These are phyloP conservation scores for Ascochyta pisi DNA, from an alignment of 2,329 filamentous ascomycete genomes.

Conservation along the genomic window DNA sequence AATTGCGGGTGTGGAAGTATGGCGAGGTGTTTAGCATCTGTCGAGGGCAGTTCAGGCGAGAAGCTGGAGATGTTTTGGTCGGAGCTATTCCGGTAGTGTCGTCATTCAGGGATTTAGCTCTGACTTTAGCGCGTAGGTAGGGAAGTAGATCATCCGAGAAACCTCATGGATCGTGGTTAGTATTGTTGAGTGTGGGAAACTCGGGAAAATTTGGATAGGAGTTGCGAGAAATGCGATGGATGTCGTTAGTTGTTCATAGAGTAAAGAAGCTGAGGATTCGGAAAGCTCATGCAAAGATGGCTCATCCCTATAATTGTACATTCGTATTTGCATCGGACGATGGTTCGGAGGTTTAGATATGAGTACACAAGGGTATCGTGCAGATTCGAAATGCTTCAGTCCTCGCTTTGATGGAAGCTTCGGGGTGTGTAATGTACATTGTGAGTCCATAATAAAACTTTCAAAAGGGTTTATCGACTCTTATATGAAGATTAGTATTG, in stretches of 20 bases:
- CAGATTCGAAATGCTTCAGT: not conserved
- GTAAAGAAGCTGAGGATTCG: no score
- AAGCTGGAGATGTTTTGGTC: conserved; percentile 2
- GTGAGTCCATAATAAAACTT: not conserved
- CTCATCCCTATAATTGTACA: no score
- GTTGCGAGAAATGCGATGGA: no score
- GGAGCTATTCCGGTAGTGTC: conserved; percentile 16
- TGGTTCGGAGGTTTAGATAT: not conserved
- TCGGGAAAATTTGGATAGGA: no score
- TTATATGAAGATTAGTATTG: not conserved
- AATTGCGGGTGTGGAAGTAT: not conserved
- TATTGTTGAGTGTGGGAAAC: no score
- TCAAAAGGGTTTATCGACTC: not conserved
- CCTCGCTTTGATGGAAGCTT: not conserved
- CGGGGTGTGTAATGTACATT: conserved; percentile 1
- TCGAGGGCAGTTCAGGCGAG: not conserved
- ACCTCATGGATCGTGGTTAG: not conserved
- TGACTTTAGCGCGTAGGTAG: conserved; percentile 9
- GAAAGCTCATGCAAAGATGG: no score
- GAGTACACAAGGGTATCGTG: conserved; percentile 4
- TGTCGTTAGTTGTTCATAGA: no score
- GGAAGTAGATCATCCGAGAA: not conserved
- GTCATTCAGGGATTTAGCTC: conserved; percentile 22
- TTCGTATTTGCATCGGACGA: no score
- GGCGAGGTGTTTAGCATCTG: not conserved